Evolutionary conservation across 2,329 filamentous ascomycete species (phyloP).

Genomic region (Penicillium sp.): DNA sequence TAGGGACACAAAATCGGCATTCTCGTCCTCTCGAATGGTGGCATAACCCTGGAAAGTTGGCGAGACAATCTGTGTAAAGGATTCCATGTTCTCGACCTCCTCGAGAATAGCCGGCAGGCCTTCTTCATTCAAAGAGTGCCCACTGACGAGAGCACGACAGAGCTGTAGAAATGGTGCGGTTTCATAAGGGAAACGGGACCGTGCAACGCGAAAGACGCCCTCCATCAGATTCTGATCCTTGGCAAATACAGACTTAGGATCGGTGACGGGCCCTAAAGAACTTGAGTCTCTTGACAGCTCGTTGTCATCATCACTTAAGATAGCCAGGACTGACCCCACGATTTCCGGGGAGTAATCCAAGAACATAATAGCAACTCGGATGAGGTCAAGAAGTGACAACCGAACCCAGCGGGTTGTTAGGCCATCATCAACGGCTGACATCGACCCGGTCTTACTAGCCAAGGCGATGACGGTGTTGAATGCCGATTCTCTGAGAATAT

Average conservation of each 20-base stretch:
- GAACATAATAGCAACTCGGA: conserved; percentile 64
- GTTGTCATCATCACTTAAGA: conserved; percentile 52
- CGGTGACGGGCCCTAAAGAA: conserved; percentile 23
- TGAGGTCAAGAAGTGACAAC: conserved; percentile 64
- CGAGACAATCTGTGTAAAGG: conserved; percentile 75
- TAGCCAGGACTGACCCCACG: conserved; percentile 62
- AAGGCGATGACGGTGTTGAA: conserved; percentile 50
- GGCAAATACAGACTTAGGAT: conserved; percentile 54
- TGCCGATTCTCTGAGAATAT: conserved; percentile 46
- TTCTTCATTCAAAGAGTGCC: conserved; percentile 44
- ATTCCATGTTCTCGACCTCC: conserved; percentile 67
- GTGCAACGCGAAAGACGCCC: conserved; percentile 63
- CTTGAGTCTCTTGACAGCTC: conserved; percentile 19
- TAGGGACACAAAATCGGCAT: conserved; percentile 74
- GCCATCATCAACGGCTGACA: conserved; percentile 50
- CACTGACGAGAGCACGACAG: conserved; percentile 61
- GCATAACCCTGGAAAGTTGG: conserved; percentile 70
- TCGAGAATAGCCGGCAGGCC: conserved; percentile 56
- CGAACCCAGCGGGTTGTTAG: conserved; percentile 64
- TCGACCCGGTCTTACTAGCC: conserved; percentile 44
- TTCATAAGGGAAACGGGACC: conserved; percentile 81
- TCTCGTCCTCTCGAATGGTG: conserved; percentile 79
- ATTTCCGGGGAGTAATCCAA: conserved; percentile 73
- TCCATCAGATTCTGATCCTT: conserved; percentile 58
- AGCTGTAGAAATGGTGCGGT: conserved; percentile 73